phyloP scores from a whole-genome alignment of 768 basidiomycete genomes.

The Phanerochaete sordida region DNA sequence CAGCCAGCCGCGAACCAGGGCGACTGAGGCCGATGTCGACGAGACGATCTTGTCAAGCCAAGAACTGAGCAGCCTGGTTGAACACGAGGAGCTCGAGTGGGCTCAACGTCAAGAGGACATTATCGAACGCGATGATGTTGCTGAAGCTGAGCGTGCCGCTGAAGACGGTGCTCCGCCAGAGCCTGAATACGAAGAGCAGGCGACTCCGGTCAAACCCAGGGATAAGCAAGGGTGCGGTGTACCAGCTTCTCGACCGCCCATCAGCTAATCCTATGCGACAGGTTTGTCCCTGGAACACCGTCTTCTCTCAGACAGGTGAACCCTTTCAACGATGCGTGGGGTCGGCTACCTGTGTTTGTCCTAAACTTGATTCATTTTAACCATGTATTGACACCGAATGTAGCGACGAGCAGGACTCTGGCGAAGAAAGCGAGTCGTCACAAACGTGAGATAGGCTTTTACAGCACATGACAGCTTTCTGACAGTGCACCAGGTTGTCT shows the following conservation, averaged over 20 bases:
- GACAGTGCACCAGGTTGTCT: background rate
- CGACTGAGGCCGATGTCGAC: conserved; percentile 48
- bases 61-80: conserved; percentile 39
- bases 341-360: conserved; percentile 11
- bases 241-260: background rate
- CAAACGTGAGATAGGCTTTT: background rate
- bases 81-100: conserved; percentile 27
- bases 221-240: background rate
- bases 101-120: conserved; percentile 18
- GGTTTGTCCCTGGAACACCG: background rate
- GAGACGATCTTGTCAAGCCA: conserved; percentile 47
- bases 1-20: conserved; percentile 1
- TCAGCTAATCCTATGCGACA: too few species aligned
- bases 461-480: background rate
- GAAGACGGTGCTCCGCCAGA: conserved; percentile 29
- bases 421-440: background rate
- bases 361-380: background rate
- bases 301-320: conserved; percentile 7
- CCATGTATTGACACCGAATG: background rate
- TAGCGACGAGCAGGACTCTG: background rate
- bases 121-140: conserved; percentile 26
- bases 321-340: conserved; percentile 17
- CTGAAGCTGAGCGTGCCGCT: conserved; percentile 30
- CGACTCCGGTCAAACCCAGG: background rate
- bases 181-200: conserved; percentile 11